Evolutionary conservation across 257 asterid genomes (phyloP).

Genomic region (Datura wrightii): DNA sequence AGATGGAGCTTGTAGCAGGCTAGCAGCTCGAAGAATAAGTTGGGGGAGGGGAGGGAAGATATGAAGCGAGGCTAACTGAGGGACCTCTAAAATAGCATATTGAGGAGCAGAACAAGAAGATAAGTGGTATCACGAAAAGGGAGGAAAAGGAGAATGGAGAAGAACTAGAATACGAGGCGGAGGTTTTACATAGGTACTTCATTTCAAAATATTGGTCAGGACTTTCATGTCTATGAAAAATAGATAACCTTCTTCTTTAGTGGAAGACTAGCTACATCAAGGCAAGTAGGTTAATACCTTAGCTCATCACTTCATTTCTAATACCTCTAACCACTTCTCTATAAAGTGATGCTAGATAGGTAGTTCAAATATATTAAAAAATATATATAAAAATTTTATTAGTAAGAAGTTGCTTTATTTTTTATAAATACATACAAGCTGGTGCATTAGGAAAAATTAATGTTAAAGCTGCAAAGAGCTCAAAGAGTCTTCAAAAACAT

Average conservation of each 20-base stretch:
- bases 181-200: not conserved
- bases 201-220: not conserved
- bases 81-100: conserved; percentile 1
- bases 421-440: not conserved
- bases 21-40: not conserved
- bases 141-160: not conserved
- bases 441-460: not conserved
- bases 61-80: not conserved
- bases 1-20: conserved; percentile 6
- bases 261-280: conserved; percentile 1
- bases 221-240: not conserved
- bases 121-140: not conserved
- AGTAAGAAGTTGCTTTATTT: not conserved
- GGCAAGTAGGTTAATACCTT: not conserved
- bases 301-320: conserved; percentile 3
- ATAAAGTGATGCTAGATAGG: not conserved
- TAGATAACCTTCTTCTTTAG: not conserved
- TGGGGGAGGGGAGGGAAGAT: not conserved
- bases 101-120: not conserved
- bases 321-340: conserved; percentile 12
- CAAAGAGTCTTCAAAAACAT: not conserved
- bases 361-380: not conserved
- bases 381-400: not conserved
- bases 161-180: not conserved
- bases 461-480: not conserved